Evolutionary conservation across 768 basidiomycete genomes (phyloP), one percentile per base, ranked within the genome.

Genomic region (Melanogaster broomeanus): DNA sequence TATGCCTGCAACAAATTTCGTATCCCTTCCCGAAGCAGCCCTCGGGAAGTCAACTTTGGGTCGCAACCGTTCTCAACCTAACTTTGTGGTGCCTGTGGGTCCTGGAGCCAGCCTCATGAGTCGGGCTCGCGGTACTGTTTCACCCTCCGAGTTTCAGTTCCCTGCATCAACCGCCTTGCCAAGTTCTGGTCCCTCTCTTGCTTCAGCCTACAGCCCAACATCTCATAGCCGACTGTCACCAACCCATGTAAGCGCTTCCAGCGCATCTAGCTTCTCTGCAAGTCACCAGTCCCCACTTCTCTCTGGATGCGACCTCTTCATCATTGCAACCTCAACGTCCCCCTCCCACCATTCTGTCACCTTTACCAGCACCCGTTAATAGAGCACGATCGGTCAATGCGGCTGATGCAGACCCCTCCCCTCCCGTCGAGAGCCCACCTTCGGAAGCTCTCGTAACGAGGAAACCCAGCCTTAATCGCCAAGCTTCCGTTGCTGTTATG

Each of bases 231-330:
- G 35, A 21, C 22, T 54, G 15, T 56, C 64, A 42, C 57, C 65
- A 30, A 59, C 61, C 51, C 52, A 57, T 30, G 53, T 51, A 51
- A 42, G 51, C 44, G 16, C 63, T 45, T 52, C 57, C 48, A 28
- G 51, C 44, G 30, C 34, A 48, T 61, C 63, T 4, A 61, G 52
- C 19, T 42, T 56, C 2, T 70, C 71, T 6, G 66, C 71, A 18
- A 68, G 58, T 48, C 83, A 82, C 63, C 84, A 79, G 54, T n/a
- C 75, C 81, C 33, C 80, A 82, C 13, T 75, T 74, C 57, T 85
- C 84, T 0, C 65, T 85, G 19, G 84, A 85, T 61, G 74, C 70
- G 0, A 65, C 75, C 7, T 64, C 69, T 24, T 66, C 73, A 30
- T 66, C 73, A 30, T 45, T 55, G 12, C 60, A 52, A 49, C 57